These are phyloP conservation scores for Gracilaria domingensis DNA, from an alignment of 23 red algal genomes.

Conservation along the genomic window DNA sequence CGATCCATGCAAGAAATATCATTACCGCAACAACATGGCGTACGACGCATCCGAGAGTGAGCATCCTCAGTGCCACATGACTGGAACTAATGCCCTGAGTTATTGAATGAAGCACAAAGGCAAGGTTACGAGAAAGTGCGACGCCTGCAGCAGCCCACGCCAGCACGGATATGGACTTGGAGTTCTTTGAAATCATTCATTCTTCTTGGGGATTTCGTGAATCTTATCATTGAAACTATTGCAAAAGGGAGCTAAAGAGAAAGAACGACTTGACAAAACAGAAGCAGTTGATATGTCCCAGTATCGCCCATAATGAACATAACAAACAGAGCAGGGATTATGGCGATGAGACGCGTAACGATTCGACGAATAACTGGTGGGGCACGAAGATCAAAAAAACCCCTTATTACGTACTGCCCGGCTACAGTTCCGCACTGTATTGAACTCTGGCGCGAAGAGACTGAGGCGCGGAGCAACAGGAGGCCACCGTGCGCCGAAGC, in stretches of 20 bases:
- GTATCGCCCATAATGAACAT: constrained; percentile 82
- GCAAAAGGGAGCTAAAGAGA: constrained; percentile 97
- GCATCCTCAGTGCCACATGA: constrained; percentile 19
- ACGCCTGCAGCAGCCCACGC: constrained; percentile 86
- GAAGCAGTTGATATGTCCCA: constrained; percentile 84
- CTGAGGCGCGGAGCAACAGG: too few relatives aligned
- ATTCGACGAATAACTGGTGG: constrained; percentile 82
- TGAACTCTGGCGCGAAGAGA: constrained; percentile 68
- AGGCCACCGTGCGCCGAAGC: too few relatives aligned
- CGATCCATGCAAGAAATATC: constrained; percentile 77
- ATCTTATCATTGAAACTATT: constrained; percentile 91
- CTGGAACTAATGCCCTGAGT: constrained; percentile 35
- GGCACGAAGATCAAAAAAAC: constrained; percentile 87
- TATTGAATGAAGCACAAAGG: constrained; percentile 58
- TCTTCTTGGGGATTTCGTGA: constrained; percentile 59
- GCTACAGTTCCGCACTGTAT: constrained; percentile 92
- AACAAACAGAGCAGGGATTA: constrained; percentile 80
- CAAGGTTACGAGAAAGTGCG: constrained; percentile 79
- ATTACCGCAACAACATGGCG: constrained; percentile 46
- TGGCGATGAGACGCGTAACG: constrained; percentile 81
- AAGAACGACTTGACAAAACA: constrained; percentile 89
- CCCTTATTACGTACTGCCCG: constrained; percentile 93
- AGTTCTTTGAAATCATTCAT: constrained; percentile 88
- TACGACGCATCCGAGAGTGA: not conserved
- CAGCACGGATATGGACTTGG: constrained; percentile 10